Evolutionary conservation across 371 early-diverging fungal species (phyloP), one percentile per base, ranked within the genome.

Genomic region (Mortierella sp.): DNA sequence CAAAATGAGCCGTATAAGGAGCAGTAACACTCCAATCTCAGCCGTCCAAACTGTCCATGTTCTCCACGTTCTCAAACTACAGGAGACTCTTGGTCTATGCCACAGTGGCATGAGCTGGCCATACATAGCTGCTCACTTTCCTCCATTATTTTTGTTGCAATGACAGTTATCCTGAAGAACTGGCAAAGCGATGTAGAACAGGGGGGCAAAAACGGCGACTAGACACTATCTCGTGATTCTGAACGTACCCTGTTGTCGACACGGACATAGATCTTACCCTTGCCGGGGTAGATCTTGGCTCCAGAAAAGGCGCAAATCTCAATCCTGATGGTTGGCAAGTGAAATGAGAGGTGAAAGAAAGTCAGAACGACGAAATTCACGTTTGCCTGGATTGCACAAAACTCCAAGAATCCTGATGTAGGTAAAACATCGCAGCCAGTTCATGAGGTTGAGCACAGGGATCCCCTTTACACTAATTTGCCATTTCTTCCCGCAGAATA

Each of bases 211-310:
- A 4, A 24, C 12, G 11, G 34, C 34, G 7, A 34, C 5, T 5
- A 34, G 34, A 34, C 27, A n/a, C n/a, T n/a, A n/a, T 34, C 21
- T 34, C n/a, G 23, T 3, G 56, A 8, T 39, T 50, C 21, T 39
- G 26, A 50, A 70, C 83, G 31, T 81, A 90, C 89, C 83, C 93
- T 89, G 89, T 86, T 91, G 92, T 98, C 98, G 58, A 84, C 70
- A 68, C 95, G 93, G 82, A 98, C 93, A 81, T 86, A 97, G 62
- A 93, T 83, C 89, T 90, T 94, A 56, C 98, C 98, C 86, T 95
- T 94, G 81, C 94, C 94, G 68, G 98, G 98, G 91, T 98, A 97
- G 92, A 98, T 97, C 92, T 97, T 97, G 89, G 92, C 91, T 73
- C 97, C 96, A 72, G 97, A 95, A 87, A 97, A 97, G 80, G 93